Evolutionary conservation across 2,329 filamentous ascomycete species (phyloP), one percentile per base, ranked within the genome.

Genomic region (Teratosphaeria gauchensis): DNA sequence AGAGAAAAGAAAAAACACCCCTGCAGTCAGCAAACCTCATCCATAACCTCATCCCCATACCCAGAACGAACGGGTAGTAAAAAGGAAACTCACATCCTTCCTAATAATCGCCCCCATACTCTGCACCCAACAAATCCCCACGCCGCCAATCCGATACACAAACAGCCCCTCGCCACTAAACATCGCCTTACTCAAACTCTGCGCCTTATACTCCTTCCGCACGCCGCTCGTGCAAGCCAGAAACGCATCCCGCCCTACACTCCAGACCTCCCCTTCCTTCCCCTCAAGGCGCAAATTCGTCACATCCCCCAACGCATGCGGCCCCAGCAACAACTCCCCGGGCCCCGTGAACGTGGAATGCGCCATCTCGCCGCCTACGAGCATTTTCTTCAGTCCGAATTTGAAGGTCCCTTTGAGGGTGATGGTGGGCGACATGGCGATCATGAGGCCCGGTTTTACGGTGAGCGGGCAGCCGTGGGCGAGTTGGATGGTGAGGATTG

Each of bases 91-190:
- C 71, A 95, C 89, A 72, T 96, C 91, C 76, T 97, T 97, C 68
- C 88, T 83, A 62, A 97, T 90, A 61, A 99, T 96, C 5, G 94
- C 94, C 6, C 94, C 94, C 68, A 99, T 94, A 69, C 90, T 95
- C 8, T 90, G 89, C 53, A 96, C 80, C 90, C 92, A 99, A 48
- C 96, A 70, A 38, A 97, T 77, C 0, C 94, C 94, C 6, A 79
- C 82, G 0, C 92, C 92, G 14, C 79, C 83, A 9, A 97, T 87
- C 72, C 89, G 92, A 74, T 95, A 95, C 11, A 96, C 85, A 73
- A 91, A 97, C 31, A 96, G 71, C 0, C 94, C 94, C 73, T 97
- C 94, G 0, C 94, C 94, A 21, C 86, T 91, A 73, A 99, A 97
- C 74, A 97, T 89, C 21, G 89, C 91, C 73, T 97, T 97, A 59